phyloP scores from a whole-genome alignment of 2,329 filamentous ascomycete genomes.

The Fusarium protoensiforme region DNA sequence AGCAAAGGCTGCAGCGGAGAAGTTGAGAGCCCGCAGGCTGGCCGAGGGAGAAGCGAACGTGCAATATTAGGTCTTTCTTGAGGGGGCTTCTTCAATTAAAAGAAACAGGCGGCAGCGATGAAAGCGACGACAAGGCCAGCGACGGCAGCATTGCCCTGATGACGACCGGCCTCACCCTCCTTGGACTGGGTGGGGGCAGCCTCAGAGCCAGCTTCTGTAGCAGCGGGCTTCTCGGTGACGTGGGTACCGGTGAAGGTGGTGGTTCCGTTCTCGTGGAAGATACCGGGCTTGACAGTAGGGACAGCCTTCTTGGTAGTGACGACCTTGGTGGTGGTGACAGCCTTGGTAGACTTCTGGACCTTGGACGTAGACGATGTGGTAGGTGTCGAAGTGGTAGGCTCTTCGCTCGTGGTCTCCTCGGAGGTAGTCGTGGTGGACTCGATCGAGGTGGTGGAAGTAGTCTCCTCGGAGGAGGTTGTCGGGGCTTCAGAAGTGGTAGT shows the following conservation, averaged over 20 bases:
- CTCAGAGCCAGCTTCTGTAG: conserved; percentile 42
- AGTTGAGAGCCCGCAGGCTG: conserved; percentile 23
- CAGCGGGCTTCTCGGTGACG: conserved; percentile 28
- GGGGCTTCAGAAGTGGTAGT: conserved; percentile 30
- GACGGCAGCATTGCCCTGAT: conserved; percentile 62
- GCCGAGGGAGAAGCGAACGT: conserved; percentile 29
- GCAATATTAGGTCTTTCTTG: neutral
- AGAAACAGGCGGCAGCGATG: conserved; percentile 62
- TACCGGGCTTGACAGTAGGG: conserved; percentile 51
- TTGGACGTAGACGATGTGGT: conserved; percentile 37
- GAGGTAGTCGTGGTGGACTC: conserved; percentile 34
- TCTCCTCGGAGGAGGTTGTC: conserved; percentile 25
- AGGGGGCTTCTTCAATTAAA: conserved; percentile 45
- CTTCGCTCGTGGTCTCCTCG: conserved; percentile 24
- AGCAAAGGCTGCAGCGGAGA: neutral
- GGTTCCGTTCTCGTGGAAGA: conserved; percentile 66
- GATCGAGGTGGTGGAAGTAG: conserved; percentile 18
- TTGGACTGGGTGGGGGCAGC: conserved; percentile 49
- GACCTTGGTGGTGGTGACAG: conserved; percentile 15
- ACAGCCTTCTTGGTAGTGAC: conserved; percentile 25
- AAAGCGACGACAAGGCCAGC: conserved; percentile 67
- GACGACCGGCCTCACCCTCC: conserved; percentile 59
- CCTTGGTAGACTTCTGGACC: conserved; percentile 27
- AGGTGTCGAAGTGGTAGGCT: conserved; percentile 41
- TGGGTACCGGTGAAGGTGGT: conserved; percentile 28